Percentiles rank a stretch among this genome's conserved stretches.
These are phyloP conservation scores for Xylaria sp. DNA, from an alignment of 2,329 filamentous ascomycete species.

Conservation along the genomic window DNA sequence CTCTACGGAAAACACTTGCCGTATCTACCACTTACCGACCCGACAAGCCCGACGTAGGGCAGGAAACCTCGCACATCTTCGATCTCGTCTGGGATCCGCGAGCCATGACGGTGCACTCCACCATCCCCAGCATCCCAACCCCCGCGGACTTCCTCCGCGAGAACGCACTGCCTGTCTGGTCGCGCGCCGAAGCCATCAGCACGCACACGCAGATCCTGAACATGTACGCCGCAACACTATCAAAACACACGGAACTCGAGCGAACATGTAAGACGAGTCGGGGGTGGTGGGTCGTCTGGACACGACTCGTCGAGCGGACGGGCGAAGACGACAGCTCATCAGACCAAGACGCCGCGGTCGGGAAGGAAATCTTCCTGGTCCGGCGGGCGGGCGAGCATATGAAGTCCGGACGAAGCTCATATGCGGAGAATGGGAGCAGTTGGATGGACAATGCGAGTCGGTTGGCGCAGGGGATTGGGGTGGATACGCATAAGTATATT, in stretches of 20 bases:
- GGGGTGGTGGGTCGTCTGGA: conserved; percentile 68
- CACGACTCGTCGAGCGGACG: conserved; percentile 41
- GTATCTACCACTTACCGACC: conserved; percentile 54
- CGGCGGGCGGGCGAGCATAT: conserved; percentile 54
- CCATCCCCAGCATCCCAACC: conserved; percentile 61
- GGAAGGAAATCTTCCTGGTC: conserved; percentile 59
- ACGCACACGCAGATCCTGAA: conserved; percentile 61
- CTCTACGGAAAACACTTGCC: conserved; percentile 52
- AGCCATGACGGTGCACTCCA: conserved; percentile 54
- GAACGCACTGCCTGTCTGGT: conserved; percentile 42
- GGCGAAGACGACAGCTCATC: too few species aligned
- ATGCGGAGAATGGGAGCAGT: conserved; percentile 35
- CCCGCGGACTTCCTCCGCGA: conserved; percentile 27
- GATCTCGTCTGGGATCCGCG: conserved; percentile 59
- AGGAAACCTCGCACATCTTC: conserved; percentile 44
- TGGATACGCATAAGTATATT: conserved; percentile 71
- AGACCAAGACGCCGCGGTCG: conserved; percentile 20
- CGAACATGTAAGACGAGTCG: conserved; percentile 60
- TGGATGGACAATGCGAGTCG: conserved; percentile 53
- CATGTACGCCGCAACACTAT: conserved; percentile 45
- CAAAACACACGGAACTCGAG: conserved; percentile 45
- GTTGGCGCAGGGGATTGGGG: conserved; percentile 66
- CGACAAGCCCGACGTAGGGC: conserved; percentile 39
- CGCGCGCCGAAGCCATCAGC: conserved; percentile 57
- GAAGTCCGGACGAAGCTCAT: conserved; percentile 27